phyloP scores from a whole-genome alignment of 139 green algal genomes.

The Coccomyxa sp. region DNA sequence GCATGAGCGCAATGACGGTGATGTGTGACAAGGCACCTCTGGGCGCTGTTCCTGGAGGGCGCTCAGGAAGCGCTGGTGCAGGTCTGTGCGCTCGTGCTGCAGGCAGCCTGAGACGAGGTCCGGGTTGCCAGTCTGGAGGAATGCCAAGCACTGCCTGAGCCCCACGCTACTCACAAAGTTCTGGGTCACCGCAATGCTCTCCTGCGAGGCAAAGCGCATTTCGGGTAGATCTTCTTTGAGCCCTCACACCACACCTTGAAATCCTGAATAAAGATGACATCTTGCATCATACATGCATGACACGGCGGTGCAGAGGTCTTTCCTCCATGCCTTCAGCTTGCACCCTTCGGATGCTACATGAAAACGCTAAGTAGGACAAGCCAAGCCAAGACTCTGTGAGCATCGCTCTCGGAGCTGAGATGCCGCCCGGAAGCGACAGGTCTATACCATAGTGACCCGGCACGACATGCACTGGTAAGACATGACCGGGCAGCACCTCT shows the following conservation, averaged over 20 bases:
- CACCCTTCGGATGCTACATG: background rate
- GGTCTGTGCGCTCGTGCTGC: slow-evolving; percentile 30
- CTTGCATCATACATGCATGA: background rate
- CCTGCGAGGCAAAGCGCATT: slow-evolving; percentile 7
- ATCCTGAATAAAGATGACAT: background rate
- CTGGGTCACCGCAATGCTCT: slow-evolving; percentile 75
- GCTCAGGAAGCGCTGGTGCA: slow-evolving; percentile 61
- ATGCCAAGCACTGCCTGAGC: slow-evolving; percentile 63
- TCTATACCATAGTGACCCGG: background rate
- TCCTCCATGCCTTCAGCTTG: background rate
- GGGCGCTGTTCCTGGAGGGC: slow-evolving; percentile 41
- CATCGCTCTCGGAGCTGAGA: background rate
- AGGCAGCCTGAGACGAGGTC: slow-evolving; percentile 69
- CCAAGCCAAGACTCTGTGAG: too few relatives aligned
- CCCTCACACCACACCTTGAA: background rate
- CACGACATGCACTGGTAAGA: background rate
- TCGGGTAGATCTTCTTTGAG: background rate
- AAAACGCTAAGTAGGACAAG: too few relatives aligned
- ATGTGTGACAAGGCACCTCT: too few relatives aligned
- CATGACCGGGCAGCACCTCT: slow-evolving; percentile 24
- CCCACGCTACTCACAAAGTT: slow-evolving; percentile 76
- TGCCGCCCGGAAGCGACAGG: background rate
- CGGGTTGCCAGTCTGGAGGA: slow-evolving; percentile 41
- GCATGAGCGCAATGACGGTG: too few relatives aligned
- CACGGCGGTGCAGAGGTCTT: background rate